A percentile compares a stretch with the other conserved stretches of the same genome.
Conservation (phyloP, 2,329 filamentous ascomycete species). For the Pseudogymnoascus sp. region DNA sequence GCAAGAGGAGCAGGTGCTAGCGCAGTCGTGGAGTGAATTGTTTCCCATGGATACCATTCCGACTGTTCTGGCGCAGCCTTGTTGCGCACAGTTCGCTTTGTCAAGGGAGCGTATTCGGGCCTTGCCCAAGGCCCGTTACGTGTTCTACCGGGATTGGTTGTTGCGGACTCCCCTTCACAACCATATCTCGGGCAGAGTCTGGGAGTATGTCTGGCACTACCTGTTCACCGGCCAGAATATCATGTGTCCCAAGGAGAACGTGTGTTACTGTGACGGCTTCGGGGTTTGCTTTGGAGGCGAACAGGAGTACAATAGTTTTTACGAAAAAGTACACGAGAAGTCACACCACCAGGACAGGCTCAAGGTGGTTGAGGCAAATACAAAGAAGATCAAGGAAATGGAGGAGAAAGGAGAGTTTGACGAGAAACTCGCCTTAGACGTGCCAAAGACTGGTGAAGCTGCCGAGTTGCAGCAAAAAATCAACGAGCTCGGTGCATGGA, state of each 20-base stretch:
- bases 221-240: constrained; percentile 21
- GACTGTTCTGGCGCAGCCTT: constrained; percentile 43
- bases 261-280: constrained; percentile 27
- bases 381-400: constrained; percentile 14
- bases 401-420: constrained; percentile 9
- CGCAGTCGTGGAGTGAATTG: constrained; percentile 37
- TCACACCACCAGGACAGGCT: neutral
- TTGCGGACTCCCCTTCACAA: constrained; percentile 44
- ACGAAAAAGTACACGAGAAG: constrained; percentile 13
- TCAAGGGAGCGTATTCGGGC: constrained; percentile 41
- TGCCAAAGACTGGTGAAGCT: constrained; percentile 1
- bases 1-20: constrained; percentile 38
- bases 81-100: constrained; percentile 58
- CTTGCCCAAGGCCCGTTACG: constrained; percentile 43
- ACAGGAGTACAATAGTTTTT: constrained; percentile 19
- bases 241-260: constrained; percentile 20
- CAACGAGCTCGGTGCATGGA: neutral
- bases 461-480: constrained; percentile 10
- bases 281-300: constrained; percentile 26
- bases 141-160: constrained; percentile 50
- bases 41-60: constrained; percentile 39
- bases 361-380: constrained; percentile 10
- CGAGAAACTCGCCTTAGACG: neutral
- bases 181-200: constrained; percentile 46
- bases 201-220: constrained; percentile 57